A percentile compares a stretch with the other conserved stretches of the same genome.
Conservation (phyloP, 164 flowering plant species). For the Liriodendron chinense region DNA sequence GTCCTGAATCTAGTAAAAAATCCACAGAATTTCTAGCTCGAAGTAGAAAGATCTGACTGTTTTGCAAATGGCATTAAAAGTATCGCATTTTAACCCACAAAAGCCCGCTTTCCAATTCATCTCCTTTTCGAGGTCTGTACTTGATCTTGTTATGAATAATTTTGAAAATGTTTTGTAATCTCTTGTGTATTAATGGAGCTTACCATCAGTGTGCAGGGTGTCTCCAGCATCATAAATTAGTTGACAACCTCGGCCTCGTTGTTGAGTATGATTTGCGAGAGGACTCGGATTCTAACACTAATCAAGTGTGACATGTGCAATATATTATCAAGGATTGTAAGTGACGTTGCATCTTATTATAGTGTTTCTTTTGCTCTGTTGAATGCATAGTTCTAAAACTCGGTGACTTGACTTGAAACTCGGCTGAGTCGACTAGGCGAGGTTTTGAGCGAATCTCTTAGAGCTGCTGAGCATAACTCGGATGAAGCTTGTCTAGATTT, state of each 20-base stretch:
- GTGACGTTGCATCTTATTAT: neutral
- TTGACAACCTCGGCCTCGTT: slow-evolving; percentile 87
- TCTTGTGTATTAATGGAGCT: neutral
- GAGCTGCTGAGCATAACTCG: no score
- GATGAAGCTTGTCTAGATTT: no score
- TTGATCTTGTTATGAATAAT: neutral
- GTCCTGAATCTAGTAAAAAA: neutral
- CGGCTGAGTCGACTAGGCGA: neutral
- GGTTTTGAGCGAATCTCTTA: neutral
- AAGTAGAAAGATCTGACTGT: neutral
- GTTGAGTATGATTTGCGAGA: slow-evolving; percentile 81
- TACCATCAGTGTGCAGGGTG: slow-evolving; percentile 83
- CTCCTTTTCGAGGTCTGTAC: neutral
- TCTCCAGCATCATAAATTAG: slow-evolving; percentile 79
- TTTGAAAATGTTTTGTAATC: neutral
- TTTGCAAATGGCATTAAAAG: no score
- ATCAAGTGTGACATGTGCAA: neutral
- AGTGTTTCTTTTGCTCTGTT: neutral
- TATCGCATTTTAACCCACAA: neutral
- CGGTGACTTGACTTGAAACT: neutral
- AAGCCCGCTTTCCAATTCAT: neutral
- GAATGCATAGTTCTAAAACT: neutral
- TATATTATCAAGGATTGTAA: neutral
- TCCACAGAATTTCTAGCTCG: neutral
- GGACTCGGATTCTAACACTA: slow-evolving; percentile 29